Conservation (phyloP, 164 flowering plant genomes). For the Tinospora cordifolia region DNA sequence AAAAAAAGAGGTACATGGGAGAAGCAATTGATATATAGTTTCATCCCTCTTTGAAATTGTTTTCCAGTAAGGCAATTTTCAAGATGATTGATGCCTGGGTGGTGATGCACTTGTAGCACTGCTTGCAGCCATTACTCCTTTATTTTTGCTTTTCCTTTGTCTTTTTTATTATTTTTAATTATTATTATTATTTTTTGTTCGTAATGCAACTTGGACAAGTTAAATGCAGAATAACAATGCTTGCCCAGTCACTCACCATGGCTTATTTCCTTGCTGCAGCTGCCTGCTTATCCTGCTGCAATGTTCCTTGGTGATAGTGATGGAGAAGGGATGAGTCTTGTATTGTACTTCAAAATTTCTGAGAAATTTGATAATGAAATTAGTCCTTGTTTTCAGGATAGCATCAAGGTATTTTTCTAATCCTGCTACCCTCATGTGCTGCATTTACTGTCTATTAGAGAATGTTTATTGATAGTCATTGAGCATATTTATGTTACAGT, state of each 20-base stretch:
- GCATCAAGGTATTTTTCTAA: conserved; percentile 46
- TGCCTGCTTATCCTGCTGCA: conserved; percentile 86
- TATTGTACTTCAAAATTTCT: conserved; percentile 70
- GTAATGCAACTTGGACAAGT: conserved; percentile 1
- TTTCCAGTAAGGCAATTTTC: not conserved
- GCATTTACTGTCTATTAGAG: not conserved
- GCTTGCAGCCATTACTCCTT: not conserved
- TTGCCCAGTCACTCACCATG: conserved; percentile 9
- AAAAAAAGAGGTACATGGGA: not conserved
- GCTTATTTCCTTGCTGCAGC: conserved; percentile 30
- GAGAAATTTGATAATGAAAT: conserved; percentile 57
- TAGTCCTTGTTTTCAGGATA: conserved; percentile 57
- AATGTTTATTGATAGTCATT: not conserved
- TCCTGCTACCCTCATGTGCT: too few relatives aligned
- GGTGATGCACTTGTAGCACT: not conserved
- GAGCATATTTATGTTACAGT: not conserved
- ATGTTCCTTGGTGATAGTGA: conserved; percentile 81
- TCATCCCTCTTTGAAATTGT: not conserved
- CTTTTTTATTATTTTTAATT: too few relatives aligned
- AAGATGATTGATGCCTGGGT: not conserved
- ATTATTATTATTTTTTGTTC: too few relatives aligned
- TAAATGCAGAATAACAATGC: not conserved
- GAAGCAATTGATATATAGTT: too few relatives aligned
- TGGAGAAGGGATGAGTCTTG: conserved; percentile 95
- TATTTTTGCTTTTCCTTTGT: not conserved